A percentile compares a stretch with the other conserved stretches of the same genome.
These are phyloP conservation scores for Dictyostelium purpureum DNA, from an alignment of 78 protist genomes.

Conservation along the genomic window DNA sequence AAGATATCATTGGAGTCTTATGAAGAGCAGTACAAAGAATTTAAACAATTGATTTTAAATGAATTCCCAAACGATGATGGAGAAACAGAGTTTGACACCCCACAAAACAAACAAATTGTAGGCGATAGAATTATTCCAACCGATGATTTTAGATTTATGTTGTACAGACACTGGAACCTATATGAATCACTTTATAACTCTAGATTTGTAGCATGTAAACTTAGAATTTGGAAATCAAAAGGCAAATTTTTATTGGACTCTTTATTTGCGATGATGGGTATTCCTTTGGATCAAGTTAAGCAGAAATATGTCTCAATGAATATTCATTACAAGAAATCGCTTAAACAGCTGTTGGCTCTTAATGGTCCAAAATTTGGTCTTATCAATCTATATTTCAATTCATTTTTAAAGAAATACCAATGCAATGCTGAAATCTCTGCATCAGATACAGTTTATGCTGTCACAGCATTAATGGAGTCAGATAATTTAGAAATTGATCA, in stretches of 20 bases:
- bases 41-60: constrained; percentile 23
- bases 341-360: background rate
- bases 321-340: background rate
- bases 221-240: constrained; percentile 64
- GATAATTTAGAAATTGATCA: constrained; percentile 33
- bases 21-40: constrained; percentile 7
- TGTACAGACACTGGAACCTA: constrained; percentile 83
- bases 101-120: background rate
- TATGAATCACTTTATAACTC: constrained; percentile 66
- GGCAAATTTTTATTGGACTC: constrained; percentile 64
- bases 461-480: constrained; percentile 77
- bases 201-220: constrained; percentile 43
- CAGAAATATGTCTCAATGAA: constrained; percentile 51
- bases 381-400: constrained; percentile 24
- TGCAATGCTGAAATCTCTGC: constrained; percentile 45
- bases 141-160: constrained; percentile 81
- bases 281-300: constrained; percentile 58
- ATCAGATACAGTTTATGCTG: constrained; percentile 67
- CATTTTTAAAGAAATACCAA: constrained; percentile 39
- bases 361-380: constrained; percentile 58
- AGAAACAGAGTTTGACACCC: background rate
- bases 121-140: background rate
- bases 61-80: background rate
- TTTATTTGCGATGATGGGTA: constrained; percentile 74
- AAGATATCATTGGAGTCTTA: constrained; percentile 19